These are phyloP conservation scores for Ustilago curta DNA, from an alignment of 1,284 basidiomycete genomes.

Conservation along the genomic window DNA sequence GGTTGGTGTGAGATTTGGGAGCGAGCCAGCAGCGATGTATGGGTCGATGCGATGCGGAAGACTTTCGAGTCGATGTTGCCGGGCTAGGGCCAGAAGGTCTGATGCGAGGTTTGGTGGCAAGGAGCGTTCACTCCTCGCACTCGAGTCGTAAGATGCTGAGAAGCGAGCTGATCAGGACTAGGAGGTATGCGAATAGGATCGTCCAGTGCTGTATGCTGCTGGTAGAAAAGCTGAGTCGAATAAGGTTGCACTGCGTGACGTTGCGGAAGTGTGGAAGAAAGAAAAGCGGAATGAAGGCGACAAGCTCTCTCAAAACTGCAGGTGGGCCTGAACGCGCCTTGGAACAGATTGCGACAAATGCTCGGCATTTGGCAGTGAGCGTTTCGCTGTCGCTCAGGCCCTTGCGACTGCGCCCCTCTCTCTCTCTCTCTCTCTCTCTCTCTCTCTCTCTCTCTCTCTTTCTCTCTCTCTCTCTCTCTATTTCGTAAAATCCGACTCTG, in stretches of 20 bases:
- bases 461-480: neutral
- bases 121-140: neutral
- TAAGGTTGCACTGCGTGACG: conserved; percentile 6
- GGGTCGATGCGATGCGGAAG: neutral
- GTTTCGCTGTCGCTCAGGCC: neutral
- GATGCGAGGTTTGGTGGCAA: neutral
- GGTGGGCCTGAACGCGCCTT: conserved; percentile 30
- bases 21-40: neutral
- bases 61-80: neutral
- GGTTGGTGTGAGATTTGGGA: neutral
- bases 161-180: neutral
- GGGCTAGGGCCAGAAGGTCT: neutral
- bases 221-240: conserved; percentile 15
- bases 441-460: neutral
- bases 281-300: neutral
- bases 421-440: neutral
- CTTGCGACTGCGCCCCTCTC: conserved; percentile 6
- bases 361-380: neutral
- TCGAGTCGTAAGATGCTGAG: neutral
- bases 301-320: conserved; percentile 5
- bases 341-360: neutral
- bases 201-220: neutral
- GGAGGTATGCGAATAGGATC: neutral
- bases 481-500: conserved; percentile 4
- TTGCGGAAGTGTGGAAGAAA: conserved; percentile 6